A percentile compares a stretch with the other conserved stretches of the same genome.
phyloP scores from a whole-genome alignment of 495 filamentous ascomycete species.

The Jackrogersella minutella region DNA sequence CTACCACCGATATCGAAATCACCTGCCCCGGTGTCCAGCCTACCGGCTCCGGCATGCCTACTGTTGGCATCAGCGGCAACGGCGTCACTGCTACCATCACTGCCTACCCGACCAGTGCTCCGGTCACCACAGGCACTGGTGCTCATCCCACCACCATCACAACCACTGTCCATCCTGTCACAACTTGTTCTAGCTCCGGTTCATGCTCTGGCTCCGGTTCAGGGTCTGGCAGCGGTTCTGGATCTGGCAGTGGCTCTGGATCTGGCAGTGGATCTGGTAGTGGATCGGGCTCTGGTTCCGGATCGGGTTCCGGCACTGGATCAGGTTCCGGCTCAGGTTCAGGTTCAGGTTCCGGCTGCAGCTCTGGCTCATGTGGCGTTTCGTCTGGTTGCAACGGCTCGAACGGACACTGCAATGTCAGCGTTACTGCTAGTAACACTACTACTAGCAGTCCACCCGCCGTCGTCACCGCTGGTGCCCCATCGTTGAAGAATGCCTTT shows the following conservation, averaged over 20 bases:
- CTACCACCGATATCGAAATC: conserved; percentile 43
- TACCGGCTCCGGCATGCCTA: conserved; percentile 37
- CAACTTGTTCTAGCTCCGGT: background rate
- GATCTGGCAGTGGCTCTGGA: background rate
- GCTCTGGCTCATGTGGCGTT: background rate
- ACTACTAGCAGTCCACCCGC: conserved; percentile 11
- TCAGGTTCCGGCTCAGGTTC: background rate
- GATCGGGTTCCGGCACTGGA: background rate
- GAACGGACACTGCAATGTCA: background rate
- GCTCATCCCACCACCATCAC: background rate
- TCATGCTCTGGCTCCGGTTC: conserved; percentile 8
- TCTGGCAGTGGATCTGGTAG: background rate
- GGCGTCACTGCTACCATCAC: conserved; percentile 49
- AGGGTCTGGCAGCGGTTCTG: background rate
- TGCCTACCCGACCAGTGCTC: conserved; percentile 12
- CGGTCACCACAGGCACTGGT: background rate
- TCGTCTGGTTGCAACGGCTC: conserved; percentile 4
- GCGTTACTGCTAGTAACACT: conserved; percentile 12
- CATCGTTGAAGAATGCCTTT: conserved; percentile 37
- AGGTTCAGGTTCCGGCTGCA: conserved; percentile 6
- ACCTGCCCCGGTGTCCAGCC: conserved; percentile 47
- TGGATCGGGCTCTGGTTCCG: background rate
- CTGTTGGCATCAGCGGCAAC: conserved; percentile 41
- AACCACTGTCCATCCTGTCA: background rate
- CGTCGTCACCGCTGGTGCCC: conserved; percentile 39